Base-by-base conservation (phyloP, 371 early-diverging fungal species). In the Circinella umbellata region DNA sequence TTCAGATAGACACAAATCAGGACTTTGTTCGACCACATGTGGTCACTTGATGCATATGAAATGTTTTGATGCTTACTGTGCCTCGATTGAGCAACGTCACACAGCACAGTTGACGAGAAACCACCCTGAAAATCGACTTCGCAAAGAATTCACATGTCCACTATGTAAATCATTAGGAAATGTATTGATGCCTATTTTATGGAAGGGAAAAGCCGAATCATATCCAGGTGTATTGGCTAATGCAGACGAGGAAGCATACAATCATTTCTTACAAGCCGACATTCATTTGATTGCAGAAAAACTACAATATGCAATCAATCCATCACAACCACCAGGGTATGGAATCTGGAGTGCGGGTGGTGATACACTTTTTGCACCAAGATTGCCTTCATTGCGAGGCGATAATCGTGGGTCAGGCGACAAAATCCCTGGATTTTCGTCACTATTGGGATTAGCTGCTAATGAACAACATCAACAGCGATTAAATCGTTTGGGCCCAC, bases 151-250 rank as follows among this genome's bases (percentile, higher is more conserved):
- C 71, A 85, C 97, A 80, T 97, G 98, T 68, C 98, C 98, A 1
- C 85, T 97, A 7, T 98, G 98, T 84, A 97, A 97, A 81, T 91
- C 93, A 13, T 84, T 98, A 9, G 96, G 97, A n/a, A 98, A 98
- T 76, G 73, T 86, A 10, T 74, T 95, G 47, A 72, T 94, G 4
- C 93, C 95, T 0, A 83, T 93, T 4, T 76, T 88, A 8, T 87
- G 89, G 85, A 88, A 86, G 54, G 84, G 82, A 35, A 86, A 87
- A 61, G 85, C 80, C 39, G 89, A 90, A 71, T 76, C 74, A 27
- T 89, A 77, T 65, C 79, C 91, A 0, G 84, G 86, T 15, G 80
- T 83, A 0, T 67, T 86, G 14, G 49, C 69, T 0, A 79, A 86
- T 38, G 76, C 78, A 0, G 66, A 77, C 3, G 73, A 82, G 15